Evolutionary conservation across 2,329 filamentous ascomycete genomes (phyloP).

Genomic region (Coniochaeta hoffmannii): DNA sequence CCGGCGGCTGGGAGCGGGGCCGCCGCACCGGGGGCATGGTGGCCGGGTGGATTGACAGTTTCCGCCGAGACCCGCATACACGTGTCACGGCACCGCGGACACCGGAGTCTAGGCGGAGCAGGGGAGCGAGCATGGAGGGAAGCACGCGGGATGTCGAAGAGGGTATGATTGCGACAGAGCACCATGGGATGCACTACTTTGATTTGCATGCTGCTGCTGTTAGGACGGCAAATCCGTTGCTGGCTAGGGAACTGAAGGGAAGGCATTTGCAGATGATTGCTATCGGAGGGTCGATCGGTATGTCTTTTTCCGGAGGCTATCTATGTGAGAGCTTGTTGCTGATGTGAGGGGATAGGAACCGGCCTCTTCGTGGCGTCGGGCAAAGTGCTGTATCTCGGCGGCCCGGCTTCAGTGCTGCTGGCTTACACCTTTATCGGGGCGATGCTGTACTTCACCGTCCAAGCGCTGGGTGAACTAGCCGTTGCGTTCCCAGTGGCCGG

Average conservation of each 20-base stretch:
- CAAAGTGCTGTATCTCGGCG: constrained; percentile 60
- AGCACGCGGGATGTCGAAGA: neutral
- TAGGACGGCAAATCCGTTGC: constrained; percentile 67
- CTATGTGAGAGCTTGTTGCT: constrained; percentile 3
- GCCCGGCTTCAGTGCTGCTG: constrained; percentile 70
- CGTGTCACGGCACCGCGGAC: neutral
- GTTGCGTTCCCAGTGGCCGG: constrained; percentile 87
- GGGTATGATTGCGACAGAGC: constrained; percentile 14
- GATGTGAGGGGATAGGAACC: constrained; percentile 44
- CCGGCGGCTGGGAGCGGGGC: constrained; percentile 2
- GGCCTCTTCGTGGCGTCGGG: constrained; percentile 85
- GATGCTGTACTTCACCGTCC: constrained; percentile 89
- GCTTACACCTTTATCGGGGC: constrained; percentile 72
- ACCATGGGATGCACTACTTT: constrained; percentile 41
- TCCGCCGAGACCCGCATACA: constrained; percentile 1
- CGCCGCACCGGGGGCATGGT: constrained; percentile 5
- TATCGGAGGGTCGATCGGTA: constrained; percentile 83
- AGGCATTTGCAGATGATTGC: constrained; percentile 97
- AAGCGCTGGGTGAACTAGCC: constrained; percentile 85
- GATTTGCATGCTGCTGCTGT: constrained; percentile 53
- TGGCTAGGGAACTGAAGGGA: constrained; percentile 72
- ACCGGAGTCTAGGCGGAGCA: neutral
- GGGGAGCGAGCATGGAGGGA: neutral
- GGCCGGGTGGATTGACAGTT: neutral
- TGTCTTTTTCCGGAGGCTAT: neutral